Percentiles rank a stretch among this genome's conserved stretches.
These are phyloP conservation scores for Tinospora cordifolia DNA, from an alignment of 164 flowering plant genomes.

Conservation along the genomic window DNA sequence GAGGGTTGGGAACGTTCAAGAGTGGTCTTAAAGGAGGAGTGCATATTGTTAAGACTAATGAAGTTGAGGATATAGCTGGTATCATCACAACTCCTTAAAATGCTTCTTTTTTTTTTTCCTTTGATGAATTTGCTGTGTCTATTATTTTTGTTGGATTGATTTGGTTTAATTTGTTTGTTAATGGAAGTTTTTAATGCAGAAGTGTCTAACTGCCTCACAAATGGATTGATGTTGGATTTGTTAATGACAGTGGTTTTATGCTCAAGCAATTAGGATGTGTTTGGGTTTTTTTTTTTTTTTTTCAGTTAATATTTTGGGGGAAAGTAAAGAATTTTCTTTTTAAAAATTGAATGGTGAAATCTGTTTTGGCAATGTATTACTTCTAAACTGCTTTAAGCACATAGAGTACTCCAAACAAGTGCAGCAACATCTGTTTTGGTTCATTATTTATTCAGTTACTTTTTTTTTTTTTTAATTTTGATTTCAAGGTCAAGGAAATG, in stretches of 20 bases:
- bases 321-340: background rate
- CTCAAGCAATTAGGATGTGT: background rate
- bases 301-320: background rate
- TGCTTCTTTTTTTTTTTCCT: background rate
- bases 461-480: too few relatives aligned
- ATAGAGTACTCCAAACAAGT: too few relatives aligned
- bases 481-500: too few relatives aligned
- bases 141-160: background rate
- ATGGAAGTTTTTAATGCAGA: background rate
- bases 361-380: background rate
- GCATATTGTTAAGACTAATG: conserved; percentile 73
- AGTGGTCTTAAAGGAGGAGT: conserved; percentile 93
- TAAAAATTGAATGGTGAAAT: background rate
- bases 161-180: background rate
- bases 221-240: background rate
- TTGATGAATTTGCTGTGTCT: background rate
- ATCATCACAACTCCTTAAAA: conserved; percentile 10
- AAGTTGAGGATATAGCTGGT: conserved; percentile 89
- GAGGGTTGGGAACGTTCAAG: conserved; percentile 91
- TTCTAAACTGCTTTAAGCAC: background rate
- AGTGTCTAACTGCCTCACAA: background rate
- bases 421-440: too few relatives aligned
- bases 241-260: background rate
- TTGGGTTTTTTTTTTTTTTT: background rate
- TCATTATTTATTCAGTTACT: too few relatives aligned